Percentiles rank a stretch among this genome's conserved stretches.
These are phyloP conservation scores for Gymnopilus dilepis DNA, from an alignment of 768 basidiomycete species.

Conservation along the genomic window DNA sequence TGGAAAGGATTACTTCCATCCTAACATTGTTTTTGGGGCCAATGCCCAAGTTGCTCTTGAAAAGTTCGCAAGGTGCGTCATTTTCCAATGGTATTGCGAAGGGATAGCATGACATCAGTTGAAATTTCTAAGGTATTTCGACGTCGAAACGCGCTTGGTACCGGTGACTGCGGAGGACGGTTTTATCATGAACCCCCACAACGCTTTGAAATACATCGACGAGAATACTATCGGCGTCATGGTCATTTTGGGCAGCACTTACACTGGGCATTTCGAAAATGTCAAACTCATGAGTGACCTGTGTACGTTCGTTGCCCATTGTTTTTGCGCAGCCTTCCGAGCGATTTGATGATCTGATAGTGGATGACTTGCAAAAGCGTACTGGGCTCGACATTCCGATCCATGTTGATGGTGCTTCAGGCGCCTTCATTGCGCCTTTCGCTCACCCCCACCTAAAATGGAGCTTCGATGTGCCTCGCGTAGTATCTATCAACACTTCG, in stretches of 20 bases:
- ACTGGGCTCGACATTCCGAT: conserved; percentile 67
- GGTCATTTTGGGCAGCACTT: conserved; percentile 56
- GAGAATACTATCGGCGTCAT: conserved; percentile 76
- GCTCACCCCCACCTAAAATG: conserved; percentile 61
- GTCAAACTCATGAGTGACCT: conserved; percentile 60
- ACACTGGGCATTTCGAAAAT: conserved; percentile 70
- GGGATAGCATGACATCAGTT: no score
- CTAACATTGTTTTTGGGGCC: conserved; percentile 62
- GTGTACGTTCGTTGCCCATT: conserved; percentile 30
- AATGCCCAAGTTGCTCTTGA: conserved; percentile 70
- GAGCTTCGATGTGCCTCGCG: conserved; percentile 62
- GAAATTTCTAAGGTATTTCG: conserved; percentile 66
- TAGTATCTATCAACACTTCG: conserved; percentile 57
- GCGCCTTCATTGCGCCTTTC: conserved; percentile 69
- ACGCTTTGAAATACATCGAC: conserved; percentile 63
- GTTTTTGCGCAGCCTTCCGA: neutral
- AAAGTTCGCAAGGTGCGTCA: conserved; percentile 59
- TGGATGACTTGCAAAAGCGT: conserved; percentile 57
- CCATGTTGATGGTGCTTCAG: conserved; percentile 70
- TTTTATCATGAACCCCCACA: conserved; percentile 60
- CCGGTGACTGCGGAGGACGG: conserved; percentile 49
- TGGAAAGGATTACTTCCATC: conserved; percentile 58
- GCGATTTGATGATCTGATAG: conserved; percentile 27
- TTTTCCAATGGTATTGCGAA: no score
- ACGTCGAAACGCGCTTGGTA: conserved; percentile 62